Conservation (phyloP, 768 basidiomycete genomes). For the Amylocystis lapponica region DNA sequence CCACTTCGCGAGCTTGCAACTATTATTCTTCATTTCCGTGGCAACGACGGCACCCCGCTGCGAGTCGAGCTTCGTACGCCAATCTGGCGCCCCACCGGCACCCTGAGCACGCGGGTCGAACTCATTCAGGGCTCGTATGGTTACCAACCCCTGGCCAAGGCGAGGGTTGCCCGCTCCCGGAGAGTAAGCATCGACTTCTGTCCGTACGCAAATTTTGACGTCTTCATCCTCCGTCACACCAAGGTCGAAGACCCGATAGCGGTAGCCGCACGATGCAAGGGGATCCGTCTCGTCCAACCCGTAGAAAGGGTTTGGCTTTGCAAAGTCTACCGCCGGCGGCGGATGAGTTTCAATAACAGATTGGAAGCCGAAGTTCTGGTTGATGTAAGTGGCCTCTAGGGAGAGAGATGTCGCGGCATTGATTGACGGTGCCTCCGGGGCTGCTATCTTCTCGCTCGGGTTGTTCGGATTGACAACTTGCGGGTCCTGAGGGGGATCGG, state of each 20-base stretch:
- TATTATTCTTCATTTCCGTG: conserved; percentile 99
- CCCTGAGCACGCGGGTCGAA: conserved; percentile 90
- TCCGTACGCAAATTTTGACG: conserved; percentile 85
- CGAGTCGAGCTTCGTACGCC: conserved; percentile 94
- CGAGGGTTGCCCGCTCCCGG: conserved; percentile 53
- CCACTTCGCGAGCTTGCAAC: conserved; percentile 96
- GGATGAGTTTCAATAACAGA: conserved; percentile 71
- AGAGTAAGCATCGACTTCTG: conserved; percentile 92
- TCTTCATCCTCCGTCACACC: conserved; percentile 91
- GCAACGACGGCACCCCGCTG: conserved; percentile 97
- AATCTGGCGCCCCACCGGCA: conserved; percentile 95
- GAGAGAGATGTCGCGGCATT: conserved; percentile 93
- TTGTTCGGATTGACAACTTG: conserved; percentile 74
- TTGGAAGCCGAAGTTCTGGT: conserved; percentile 98
- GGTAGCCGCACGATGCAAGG: conserved; percentile 92
- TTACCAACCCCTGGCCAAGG: conserved; percentile 75
- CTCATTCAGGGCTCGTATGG: conserved; percentile 94
- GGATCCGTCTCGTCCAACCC: conserved; percentile 90
- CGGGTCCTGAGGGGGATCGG: conserved; percentile 87
- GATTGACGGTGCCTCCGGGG: conserved; percentile 73
- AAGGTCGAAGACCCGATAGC: conserved; percentile 93
- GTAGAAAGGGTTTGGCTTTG: conserved; percentile 94
- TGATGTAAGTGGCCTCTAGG: conserved; percentile 97
- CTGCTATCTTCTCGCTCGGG: conserved; percentile 54
- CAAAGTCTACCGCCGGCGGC: conserved; percentile 64